Percentiles rank a stretch among this genome's conserved stretches.
Evolutionary conservation across 2,329 filamentous ascomycete species (phyloP).

Genomic region (Hortaea werneckii): DNA sequence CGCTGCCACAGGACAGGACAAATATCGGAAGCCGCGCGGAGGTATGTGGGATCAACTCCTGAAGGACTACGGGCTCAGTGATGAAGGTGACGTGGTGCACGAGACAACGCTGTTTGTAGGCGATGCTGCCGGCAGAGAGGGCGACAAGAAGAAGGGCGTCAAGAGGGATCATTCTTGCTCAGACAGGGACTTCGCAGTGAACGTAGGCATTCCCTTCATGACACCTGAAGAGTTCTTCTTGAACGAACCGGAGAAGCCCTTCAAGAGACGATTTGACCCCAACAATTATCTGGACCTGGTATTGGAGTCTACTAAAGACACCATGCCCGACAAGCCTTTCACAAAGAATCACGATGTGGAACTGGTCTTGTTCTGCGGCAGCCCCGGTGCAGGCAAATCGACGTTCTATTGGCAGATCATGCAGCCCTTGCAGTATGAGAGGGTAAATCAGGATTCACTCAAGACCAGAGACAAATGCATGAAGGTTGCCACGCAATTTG

Average conservation of each 20-base stretch:
- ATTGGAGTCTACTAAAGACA: slow-evolving; percentile 6
- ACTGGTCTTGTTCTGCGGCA: slow-evolving; percentile 76
- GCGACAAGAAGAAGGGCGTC: slow-evolving; percentile 27
- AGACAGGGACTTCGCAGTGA: slow-evolving; percentile 70
- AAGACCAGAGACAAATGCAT: slow-evolving; percentile 62
- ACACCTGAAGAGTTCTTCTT: slow-evolving; percentile 93
- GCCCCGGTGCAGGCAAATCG: slow-evolving; percentile 83
- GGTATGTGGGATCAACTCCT: slow-evolving; percentile 78
- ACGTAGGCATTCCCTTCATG: slow-evolving; percentile 67
- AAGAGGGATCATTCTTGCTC: slow-evolving; percentile 50
- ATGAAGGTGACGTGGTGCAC: slow-evolving; percentile 52
- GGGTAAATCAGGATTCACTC: slow-evolving; percentile 82
- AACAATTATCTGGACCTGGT: slow-evolving; percentile 37
- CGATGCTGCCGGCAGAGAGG: slow-evolving; percentile 58
- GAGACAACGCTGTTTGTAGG: slow-evolving; percentile 73
- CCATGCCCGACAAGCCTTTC: slow-evolving; percentile 27
- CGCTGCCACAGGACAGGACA: slow-evolving; percentile 73
- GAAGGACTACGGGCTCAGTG: slow-evolving; percentile 37
- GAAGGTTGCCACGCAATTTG: slow-evolving; percentile 55
- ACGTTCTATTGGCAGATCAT: slow-evolving; percentile 77
- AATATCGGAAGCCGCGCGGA: slow-evolving; percentile 72
- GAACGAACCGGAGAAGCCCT: slow-evolving; percentile 53
- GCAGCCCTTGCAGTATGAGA: slow-evolving; percentile 66
- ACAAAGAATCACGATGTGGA: slow-evolving; percentile 58
- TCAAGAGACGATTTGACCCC: slow-evolving; percentile 63